Base-by-base conservation (phyloP, 129 eudicot genomes). In the Lactuca saligna region DNA sequence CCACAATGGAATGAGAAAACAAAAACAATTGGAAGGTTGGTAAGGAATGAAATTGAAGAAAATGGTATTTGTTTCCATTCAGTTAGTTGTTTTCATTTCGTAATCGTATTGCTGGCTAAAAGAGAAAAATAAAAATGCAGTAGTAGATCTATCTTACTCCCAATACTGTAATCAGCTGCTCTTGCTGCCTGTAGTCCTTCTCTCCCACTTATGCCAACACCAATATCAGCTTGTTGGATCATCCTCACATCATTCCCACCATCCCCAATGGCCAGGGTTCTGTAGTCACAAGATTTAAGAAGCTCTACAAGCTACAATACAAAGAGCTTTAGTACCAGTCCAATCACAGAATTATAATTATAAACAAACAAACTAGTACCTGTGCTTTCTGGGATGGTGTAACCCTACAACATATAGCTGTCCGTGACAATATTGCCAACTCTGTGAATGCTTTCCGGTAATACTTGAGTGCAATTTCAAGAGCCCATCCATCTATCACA, bases 181-280 rank as follows among this genome's bases (percentile, higher is more conserved):
- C 97, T 85, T 14, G 99, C 97, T 25, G 99, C 99, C 77, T 94
- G 97, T 64, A 94, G 65, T 61, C 99, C 99, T 79, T 94, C 99
- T 78, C 97, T 85, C 54, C 99, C 99, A 81, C 99, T 94, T 68
- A 94, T 94, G 62, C 99, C 99, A 78, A 94, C 97, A 59, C 99
- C 99, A 67, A 94, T 94, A 78, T 94, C 97, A 50, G 99, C 99
- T 87, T 89, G 99, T 65, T 94, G 99, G 66, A 94, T 94, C 99
- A 94, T 94, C 59, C 97, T 82, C 70, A 94, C 99, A 76, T 94
- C 99, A 89, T 94, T 94, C 53, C 99, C 99, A 63, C 99, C 99
- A 89, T 94, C 99, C 35, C 99, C 99, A 63, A 94, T 83, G 59
- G 99, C 99, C 72, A 94, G 80, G 32, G 99, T 94, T 85, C 95